Percentiles rank a stretch among this genome's conserved stretches.
Conservation (phyloP, 306 rosid species). For the Lupinus albus region DNA sequence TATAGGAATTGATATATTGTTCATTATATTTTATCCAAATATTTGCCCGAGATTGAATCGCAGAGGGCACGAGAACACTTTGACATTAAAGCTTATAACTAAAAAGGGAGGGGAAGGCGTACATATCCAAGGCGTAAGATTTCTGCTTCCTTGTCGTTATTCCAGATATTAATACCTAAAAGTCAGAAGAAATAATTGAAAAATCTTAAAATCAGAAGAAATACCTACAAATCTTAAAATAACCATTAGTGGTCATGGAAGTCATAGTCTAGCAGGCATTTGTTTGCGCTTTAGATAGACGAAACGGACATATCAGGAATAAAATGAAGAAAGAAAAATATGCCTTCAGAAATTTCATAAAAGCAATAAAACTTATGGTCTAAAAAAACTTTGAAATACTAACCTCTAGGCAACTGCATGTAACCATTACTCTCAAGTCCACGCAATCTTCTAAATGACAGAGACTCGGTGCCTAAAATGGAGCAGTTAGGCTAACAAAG, state of each 20-base stretch:
- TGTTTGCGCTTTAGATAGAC: neutral
- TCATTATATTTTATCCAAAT: slow-evolving; percentile 24
- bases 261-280: slow-evolving; percentile 1
- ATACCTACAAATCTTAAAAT: neutral
- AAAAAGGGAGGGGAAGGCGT: slow-evolving; percentile 34
- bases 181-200: slow-evolving; percentile 36
- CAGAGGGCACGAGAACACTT: neutral
- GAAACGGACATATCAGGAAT: slow-evolving; percentile 2
- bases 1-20: slow-evolving; percentile 6
- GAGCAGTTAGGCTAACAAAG: slow-evolving; percentile 30
- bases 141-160: slow-evolving; percentile 75
- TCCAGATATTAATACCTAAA: slow-evolving; percentile 73
- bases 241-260: neutral
- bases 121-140: slow-evolving; percentile 80
- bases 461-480: slow-evolving; percentile 59
- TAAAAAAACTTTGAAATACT: slow-evolving; percentile 34
- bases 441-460: slow-evolving; percentile 53
- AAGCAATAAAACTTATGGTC: slow-evolving; percentile 10
- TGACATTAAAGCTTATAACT: slow-evolving; percentile 16
- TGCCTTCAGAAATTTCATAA: neutral
- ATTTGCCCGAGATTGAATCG: slow-evolving; percentile 1
- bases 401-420: slow-evolving; percentile 72
- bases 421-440: slow-evolving; percentile 49
- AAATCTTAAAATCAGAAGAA: slow-evolving; percentile 2
- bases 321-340: neutral